Percentiles rank a stretch among this genome's conserved stretches.
Evolutionary conservation across 371 early-diverging fungal species (phyloP).

Genomic region (Capniomyces stellatus): DNA sequence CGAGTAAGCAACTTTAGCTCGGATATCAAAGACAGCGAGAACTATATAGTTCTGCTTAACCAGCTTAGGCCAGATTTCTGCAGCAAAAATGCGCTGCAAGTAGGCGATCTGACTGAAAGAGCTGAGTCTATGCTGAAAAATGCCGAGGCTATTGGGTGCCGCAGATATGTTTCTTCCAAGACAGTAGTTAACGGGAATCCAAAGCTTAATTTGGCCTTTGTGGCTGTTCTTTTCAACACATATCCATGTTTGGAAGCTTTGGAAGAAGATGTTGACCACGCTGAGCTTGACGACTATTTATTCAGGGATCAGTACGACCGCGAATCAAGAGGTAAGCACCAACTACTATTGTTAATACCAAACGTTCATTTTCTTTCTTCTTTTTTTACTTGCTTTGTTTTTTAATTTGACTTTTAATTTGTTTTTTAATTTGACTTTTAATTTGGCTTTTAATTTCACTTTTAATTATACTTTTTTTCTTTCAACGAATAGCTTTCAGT

Average conservation of each 20-base stretch:
- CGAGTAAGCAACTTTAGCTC: constrained; percentile 73
- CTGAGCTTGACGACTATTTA: constrained; percentile 65
- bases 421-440: too few relatives aligned
- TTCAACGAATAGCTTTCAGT: constrained; percentile 63
- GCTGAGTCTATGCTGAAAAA: constrained; percentile 75
- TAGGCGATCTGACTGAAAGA: constrained; percentile 49
- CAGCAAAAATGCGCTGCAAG: constrained; percentile 63
- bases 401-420: too few relatives aligned
- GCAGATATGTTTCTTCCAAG: constrained; percentile 83
- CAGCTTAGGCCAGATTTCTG: constrained; percentile 74
- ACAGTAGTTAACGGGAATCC: constrained; percentile 84
- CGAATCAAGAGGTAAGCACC: constrained; percentile 51
- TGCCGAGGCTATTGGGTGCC: constrained; percentile 82
- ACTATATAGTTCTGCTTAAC: constrained; percentile 80
- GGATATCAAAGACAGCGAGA: constrained; percentile 88
- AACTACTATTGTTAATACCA: neutral
- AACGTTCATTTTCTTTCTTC: neutral
- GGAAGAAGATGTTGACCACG: constrained; percentile 46
- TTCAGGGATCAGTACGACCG: constrained; percentile 76
- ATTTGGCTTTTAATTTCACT: too few relatives aligned
- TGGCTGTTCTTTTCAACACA: constrained; percentile 86
- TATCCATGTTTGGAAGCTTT: constrained; percentile 83
- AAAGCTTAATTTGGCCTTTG: constrained; percentile 90
- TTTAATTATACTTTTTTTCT: too few relatives aligned
- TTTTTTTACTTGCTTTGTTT: too few relatives aligned